phyloP scores from a whole-genome alignment of 306 rosid genomes.

The Fragaria iinumae region DNA sequence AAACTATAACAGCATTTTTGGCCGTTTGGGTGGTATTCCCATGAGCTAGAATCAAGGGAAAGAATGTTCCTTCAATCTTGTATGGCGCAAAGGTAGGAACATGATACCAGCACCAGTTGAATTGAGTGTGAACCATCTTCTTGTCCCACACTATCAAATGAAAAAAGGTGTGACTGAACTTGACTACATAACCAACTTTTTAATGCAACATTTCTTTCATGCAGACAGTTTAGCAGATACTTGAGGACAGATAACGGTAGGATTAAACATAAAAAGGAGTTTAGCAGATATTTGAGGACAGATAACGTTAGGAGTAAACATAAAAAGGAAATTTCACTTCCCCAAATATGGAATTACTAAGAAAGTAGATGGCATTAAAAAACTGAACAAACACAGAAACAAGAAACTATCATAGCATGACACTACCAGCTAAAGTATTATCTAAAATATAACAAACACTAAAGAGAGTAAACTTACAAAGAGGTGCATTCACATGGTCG shows the following conservation, averaged over 20 bases:
- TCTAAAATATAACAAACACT: not conserved
- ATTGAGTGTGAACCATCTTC: constrained; percentile 85
- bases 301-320: not conserved
- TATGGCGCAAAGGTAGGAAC: constrained; percentile 87
- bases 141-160: constrained; percentile 86
- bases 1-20: constrained; percentile 78
- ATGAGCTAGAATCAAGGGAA: constrained; percentile 75
- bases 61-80: constrained; percentile 76
- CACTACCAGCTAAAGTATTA: constrained; percentile 7
- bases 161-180: constrained; percentile 5
- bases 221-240: not conserved
- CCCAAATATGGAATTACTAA: not conserved
- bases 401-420: not conserved
- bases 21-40: constrained; percentile 69
- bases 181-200: not conserved
- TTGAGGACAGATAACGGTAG: constrained; percentile 2
- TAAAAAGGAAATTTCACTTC: not conserved
- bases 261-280: not conserved
- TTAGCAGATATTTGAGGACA: not conserved
- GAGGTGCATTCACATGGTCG: constrained; percentile 84
- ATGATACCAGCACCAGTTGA: constrained; percentile 95
- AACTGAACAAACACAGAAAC: not conserved
- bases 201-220: constrained; percentile 18
- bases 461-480: constrained; percentile 51
- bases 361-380: not conserved